These are phyloP conservation scores for Wakefieldia striispora DNA, from an alignment of 768 basidiomycete species.

Conservation along the genomic window DNA sequence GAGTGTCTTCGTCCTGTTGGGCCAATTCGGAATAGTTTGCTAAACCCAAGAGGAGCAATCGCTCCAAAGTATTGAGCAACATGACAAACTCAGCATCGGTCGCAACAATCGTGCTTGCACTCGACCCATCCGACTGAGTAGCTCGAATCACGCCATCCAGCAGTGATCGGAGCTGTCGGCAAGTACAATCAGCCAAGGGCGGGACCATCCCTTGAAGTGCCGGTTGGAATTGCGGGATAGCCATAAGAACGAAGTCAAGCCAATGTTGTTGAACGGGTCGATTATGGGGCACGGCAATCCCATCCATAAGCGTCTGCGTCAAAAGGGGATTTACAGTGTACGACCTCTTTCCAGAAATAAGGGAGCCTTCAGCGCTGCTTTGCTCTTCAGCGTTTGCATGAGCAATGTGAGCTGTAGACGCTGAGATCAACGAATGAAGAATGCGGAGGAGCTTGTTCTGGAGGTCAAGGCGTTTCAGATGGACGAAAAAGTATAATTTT, in stretches of 20 bases:
- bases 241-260: constrained; percentile 95
- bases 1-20: constrained; percentile 55
- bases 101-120: constrained; percentile 46
- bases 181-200: constrained; percentile 78
- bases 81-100: constrained; percentile 84
- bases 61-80: constrained; percentile 81
- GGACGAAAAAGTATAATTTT: constrained; percentile 74
- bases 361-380: constrained; percentile 33
- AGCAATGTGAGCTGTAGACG: constrained; percentile 42
- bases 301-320: constrained; percentile 77
- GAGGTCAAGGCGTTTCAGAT: constrained; percentile 68
- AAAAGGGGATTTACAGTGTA: constrained; percentile 70
- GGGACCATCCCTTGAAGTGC: constrained; percentile 62
- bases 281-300: constrained; percentile 66
- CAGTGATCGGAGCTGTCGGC: constrained; percentile 59
- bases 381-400: constrained; percentile 34
- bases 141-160: constrained; percentile 54
- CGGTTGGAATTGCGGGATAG: constrained; percentile 81
- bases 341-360: constrained; percentile 28
- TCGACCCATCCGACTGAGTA: constrained; percentile 36
- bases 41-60: constrained; percentile 72
- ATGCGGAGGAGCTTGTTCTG: constrained; percentile 94
- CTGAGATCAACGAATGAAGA: constrained; percentile 80
- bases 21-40: constrained; percentile 51
- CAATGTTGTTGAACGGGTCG: constrained; percentile 88